A percentile compares a stretch with the other conserved stretches of the same genome.
phyloP scores from a whole-genome alignment of 306 rosid genomes.

The Ziziphus jujuba region DNA sequence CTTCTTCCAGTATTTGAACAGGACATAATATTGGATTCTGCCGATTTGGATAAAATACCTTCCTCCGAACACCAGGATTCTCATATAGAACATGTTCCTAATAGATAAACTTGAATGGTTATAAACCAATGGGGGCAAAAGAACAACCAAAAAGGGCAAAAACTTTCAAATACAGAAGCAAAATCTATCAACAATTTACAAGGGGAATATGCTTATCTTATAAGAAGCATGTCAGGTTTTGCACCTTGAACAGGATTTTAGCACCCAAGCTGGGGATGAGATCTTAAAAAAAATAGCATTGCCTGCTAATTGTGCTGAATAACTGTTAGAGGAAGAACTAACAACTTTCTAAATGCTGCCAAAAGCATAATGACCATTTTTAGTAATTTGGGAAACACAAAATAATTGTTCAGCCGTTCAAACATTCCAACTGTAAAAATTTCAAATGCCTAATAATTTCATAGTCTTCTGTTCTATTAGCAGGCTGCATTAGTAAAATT shows the following conservation, averaged over 20 bases:
- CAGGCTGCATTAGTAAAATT: too few relatives aligned
- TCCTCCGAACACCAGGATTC: constrained; percentile 72
- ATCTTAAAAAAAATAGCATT: background rate
- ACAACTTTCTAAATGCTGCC: too few relatives aligned
- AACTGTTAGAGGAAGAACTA: too few relatives aligned
- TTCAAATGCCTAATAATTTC: too few relatives aligned
- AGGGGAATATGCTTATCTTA: background rate
- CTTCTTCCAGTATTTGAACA: constrained; percentile 76
- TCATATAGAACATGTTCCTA: constrained; percentile 82
- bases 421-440: too few relatives aligned
- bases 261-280: background rate
- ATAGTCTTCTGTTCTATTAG: too few relatives aligned
- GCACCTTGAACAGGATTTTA: background rate
- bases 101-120: background rate
- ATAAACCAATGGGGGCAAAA: background rate
- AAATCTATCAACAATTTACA: background rate
- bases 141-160: background rate
- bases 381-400: too few relatives aligned
- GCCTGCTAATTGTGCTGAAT: too few relatives aligned
- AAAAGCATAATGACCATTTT: too few relatives aligned
- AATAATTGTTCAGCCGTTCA: too few relatives aligned
- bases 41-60: constrained; percentile 60
- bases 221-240: background rate
- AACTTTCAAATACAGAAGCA: background rate
- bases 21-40: constrained; percentile 65